A percentile compares a stretch with the other conserved stretches of the same genome.
These are phyloP conservation scores for Tetrastigma voinierianum DNA, from an alignment of 164 flowering plant species.

Conservation along the genomic window DNA sequence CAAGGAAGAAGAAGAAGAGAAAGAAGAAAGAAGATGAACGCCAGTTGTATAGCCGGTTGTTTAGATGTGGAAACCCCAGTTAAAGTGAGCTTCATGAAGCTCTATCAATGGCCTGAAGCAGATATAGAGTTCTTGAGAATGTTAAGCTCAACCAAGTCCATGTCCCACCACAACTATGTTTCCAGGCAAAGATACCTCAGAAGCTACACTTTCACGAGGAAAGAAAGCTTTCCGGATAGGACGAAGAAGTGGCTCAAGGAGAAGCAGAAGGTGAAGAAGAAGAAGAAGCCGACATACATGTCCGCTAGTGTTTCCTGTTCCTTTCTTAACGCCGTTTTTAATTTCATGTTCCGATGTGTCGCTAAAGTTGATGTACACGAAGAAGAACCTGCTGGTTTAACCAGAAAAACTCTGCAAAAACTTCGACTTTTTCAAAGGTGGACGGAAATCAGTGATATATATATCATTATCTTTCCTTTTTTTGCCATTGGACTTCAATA, in stretches of 20 bases:
- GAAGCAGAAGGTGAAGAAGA: neutral
- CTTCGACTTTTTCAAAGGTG: neutral
- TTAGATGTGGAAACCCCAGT: neutral
- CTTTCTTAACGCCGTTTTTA: conserved; percentile 9
- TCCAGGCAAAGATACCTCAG: conserved; percentile 1
- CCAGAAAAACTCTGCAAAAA: neutral
- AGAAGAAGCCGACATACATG: neutral
- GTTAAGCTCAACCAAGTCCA: neutral
- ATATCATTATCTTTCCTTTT: no score
- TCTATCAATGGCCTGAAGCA: conserved; percentile 12
- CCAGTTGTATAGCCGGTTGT: neutral
- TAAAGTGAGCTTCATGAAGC: conserved; percentile 7
- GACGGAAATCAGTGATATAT: no score
- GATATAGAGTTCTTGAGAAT: conserved; percentile 5
- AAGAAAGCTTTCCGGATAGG: neutral
- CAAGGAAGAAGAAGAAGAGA: no score
- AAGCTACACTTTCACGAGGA: conserved; percentile 4
- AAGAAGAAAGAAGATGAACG: no score
- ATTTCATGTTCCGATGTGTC: conserved; percentile 23
- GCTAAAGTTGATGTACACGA: conserved; percentile 22
- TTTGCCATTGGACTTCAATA: neutral
- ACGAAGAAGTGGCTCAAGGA: conserved; percentile 1
- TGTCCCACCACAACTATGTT: neutral
- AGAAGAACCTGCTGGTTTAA: neutral
- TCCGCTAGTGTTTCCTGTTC: neutral